Conservation (phyloP, 441 rosid species). For the Melastoma candidum region DNA sequence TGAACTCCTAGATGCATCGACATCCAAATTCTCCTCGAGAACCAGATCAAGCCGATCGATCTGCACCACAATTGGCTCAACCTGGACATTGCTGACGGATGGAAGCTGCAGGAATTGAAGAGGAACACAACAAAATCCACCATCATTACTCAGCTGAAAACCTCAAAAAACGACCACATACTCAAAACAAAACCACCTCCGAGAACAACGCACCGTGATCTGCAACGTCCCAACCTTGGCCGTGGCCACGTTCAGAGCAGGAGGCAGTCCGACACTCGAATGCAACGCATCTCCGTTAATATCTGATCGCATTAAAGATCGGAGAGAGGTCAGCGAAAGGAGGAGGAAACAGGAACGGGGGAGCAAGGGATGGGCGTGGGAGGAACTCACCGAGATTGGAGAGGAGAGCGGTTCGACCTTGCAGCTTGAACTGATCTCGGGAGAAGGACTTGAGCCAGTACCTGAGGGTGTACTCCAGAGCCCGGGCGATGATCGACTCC, state of each 20-base stretch:
- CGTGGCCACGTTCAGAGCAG: slow-evolving; percentile 75
- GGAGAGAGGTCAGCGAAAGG: background rate
- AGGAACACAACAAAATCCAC: slow-evolving; percentile 3
- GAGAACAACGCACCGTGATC: slow-evolving; percentile 48
- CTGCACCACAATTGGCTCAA: slow-evolving; percentile 85
- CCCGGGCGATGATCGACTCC: slow-evolving; percentile 94
- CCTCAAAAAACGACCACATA: background rate
- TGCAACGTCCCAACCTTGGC: slow-evolving; percentile 87
- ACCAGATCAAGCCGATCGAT: slow-evolving; percentile 92
- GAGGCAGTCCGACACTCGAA: slow-evolving; percentile 98
- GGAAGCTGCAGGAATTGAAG: slow-evolving; percentile 51
- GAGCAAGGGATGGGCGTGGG: too few relatives aligned
- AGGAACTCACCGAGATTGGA: slow-evolving; percentile 58
- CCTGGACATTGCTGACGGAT: slow-evolving; percentile 76
- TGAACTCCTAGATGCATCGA: slow-evolving; percentile 39
- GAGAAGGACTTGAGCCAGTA: slow-evolving; percentile 99
- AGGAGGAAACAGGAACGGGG: background rate
- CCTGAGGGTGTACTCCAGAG: slow-evolving; percentile 97
- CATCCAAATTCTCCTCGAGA: slow-evolving; percentile 79
- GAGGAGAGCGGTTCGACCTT: slow-evolving; percentile 83
- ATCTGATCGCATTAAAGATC: slow-evolving; percentile 31
- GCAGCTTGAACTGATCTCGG: slow-evolving; percentile 91
- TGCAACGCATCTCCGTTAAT: slow-evolving; percentile 95
- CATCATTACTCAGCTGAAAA: background rate
- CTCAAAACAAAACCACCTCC: slow-evolving; percentile 1